phyloP scores from a whole-genome alignment of 176 grass and related monocot genomes.

The Calamus simplicifolius region DNA sequence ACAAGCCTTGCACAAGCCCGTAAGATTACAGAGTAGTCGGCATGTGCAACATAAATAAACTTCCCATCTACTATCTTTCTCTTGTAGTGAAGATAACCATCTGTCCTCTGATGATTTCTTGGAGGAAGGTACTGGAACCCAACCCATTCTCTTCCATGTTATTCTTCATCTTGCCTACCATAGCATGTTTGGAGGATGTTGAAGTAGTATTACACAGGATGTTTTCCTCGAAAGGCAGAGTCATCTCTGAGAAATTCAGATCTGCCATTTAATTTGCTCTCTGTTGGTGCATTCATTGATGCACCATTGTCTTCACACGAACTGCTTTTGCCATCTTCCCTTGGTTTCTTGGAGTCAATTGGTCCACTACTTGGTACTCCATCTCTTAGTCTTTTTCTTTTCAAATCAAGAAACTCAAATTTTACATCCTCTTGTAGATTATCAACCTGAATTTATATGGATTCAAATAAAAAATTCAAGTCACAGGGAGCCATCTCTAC shows the following conservation, averaged over 20 bases:
- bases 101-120: constrained; percentile 24
- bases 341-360: constrained; percentile 8
- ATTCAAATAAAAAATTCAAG: too few species aligned
- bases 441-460: constrained; percentile 40
- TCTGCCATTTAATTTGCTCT: too few species aligned
- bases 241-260: too few species aligned
- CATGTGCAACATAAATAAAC: constrained; percentile 55
- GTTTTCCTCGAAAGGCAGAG: too few species aligned
- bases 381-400: constrained; percentile 24
- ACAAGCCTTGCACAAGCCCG: constrained; percentile 65
- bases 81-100: constrained; percentile 75
- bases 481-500: too few species aligned
- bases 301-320: not conserved
- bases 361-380: constrained; percentile 4
- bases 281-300: too few species aligned
- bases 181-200: constrained; percentile 23
- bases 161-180: constrained; percentile 46
- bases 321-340: not conserved
- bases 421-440: constrained; percentile 26
- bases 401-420: constrained; percentile 8
- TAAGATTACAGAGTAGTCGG: constrained; percentile 86
- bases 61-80: constrained; percentile 31
- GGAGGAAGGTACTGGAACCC: constrained; percentile 58
- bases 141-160: constrained; percentile 73
- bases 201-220: too few species aligned